Evolutionary conservation across 345 rosid species (phyloP), one percentile per base, ranked within the genome.

Genomic region (Lepidium didymum): DNA sequence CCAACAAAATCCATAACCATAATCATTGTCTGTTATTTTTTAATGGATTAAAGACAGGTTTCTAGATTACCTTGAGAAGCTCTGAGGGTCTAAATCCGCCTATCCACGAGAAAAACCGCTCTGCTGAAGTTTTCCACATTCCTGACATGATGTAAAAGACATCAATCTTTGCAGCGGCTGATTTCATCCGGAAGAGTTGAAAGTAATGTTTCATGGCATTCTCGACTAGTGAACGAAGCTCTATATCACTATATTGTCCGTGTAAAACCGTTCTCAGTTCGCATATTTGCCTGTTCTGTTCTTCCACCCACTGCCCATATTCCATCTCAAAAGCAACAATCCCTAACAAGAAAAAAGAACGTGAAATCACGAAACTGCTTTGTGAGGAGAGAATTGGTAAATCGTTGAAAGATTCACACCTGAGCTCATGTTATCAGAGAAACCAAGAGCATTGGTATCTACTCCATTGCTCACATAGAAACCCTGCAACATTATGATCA

Each of bases 61-160:
- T 55, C 21, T 11, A 1, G 9, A 8, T 54, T 70, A 93, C 98
- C 99, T 90, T 83, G 59, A 94, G 90, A 68, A 94, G 92, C 64
- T 90, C 96, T 0, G 99, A 91, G 40, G 99, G 96, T 57, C 90
- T 87, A 74, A 87, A 94, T 37, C 99, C 99, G 19, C 97, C 99
- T 1, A 94, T 87, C 99, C 99, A 94, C 23, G 80, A 77, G 84
- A 94, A 94, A 67, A 91, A 86, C n/a, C 92, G 80, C 79, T 94
- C 99, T 8, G 97, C 85, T 0, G 95, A 68, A 15, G 99, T 79
- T 73, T 81, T 91, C 99, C 99, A 94, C 86, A 85, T 54, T 23
- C 99, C 99, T 0, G 80, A 83, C 81, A 94, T 90, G 64, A 94
- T 56, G 60, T 86, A 91, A 67, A 88, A 91, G 27, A 91, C 96